Percentiles rank a stretch among this genome's conserved stretches.
These are phyloP conservation scores for Solanum hybrid DNA, from an alignment of 305 asterid species.

Conservation along the genomic window DNA sequence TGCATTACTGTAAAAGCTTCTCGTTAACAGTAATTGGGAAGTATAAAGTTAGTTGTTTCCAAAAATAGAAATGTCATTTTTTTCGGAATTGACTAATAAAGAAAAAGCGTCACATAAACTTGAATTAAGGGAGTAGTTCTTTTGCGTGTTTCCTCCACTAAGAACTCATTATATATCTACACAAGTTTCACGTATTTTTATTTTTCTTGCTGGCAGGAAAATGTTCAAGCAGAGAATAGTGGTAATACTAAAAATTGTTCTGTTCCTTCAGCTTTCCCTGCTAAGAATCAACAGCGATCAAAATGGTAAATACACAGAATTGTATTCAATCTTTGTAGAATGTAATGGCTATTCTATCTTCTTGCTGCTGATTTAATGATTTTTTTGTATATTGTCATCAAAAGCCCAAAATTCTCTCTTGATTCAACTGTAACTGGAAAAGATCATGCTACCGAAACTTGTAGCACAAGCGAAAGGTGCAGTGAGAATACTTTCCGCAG, in stretches of 20 bases:
- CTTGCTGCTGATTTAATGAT: constrained; percentile 10
- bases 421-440: constrained; percentile 34
- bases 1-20: not conserved
- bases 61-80: not conserved
- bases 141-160: not conserved
- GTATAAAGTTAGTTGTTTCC: not conserved
- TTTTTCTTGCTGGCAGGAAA: constrained; percentile 39
- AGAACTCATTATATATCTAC: not conserved
- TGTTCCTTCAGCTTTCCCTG: constrained; percentile 21
- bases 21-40: not conserved
- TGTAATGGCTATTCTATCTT: not conserved
- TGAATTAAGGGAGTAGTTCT: not conserved
- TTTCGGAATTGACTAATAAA: not conserved
- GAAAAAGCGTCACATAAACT: not conserved
- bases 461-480: constrained; percentile 28
- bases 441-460: constrained; percentile 22
- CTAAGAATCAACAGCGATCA: constrained; percentile 27
- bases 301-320: constrained; percentile 31
- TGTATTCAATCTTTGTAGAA: not conserved
- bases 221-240: constrained; percentile 20
- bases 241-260: constrained; percentile 24
- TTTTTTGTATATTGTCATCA: constrained; percentile 17
- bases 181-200: not conserved
- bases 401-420: constrained; percentile 30
- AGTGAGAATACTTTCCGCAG: constrained; percentile 43